These are phyloP conservation scores for Stemphylium beticola DNA, from an alignment of 2,329 filamentous ascomycete species.

Conservation along the genomic window DNA sequence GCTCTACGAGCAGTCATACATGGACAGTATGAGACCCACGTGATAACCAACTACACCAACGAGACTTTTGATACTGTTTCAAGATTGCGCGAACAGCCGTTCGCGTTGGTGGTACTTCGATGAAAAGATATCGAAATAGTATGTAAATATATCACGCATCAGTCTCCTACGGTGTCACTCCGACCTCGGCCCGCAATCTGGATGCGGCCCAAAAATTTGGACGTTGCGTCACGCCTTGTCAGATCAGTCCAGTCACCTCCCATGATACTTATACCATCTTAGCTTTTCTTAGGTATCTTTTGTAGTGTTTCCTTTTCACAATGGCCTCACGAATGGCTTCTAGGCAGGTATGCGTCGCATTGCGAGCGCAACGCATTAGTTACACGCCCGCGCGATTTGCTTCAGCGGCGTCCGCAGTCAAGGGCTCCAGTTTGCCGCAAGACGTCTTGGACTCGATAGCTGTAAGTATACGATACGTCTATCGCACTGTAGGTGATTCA, in stretches of 20 bases:
- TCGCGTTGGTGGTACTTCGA: conserved; percentile 12
- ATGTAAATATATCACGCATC: neutral
- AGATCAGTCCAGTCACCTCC: conserved; percentile 9
- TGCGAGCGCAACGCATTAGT: conserved; percentile 35
- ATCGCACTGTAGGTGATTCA: neutral
- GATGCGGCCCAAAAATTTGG: conserved; percentile 23
- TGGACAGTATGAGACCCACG: conserved; percentile 38
- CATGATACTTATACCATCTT: conserved; percentile 14
- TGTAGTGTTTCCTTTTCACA: conserved; percentile 7
- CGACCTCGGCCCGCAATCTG: conserved; percentile 29
- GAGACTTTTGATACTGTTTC: conserved; percentile 17
- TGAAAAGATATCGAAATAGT: neutral
- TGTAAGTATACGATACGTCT: conserved; percentile 28
- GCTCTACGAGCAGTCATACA: conserved; percentile 29
- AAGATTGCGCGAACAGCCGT: neutral
- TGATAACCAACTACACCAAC: conserved; percentile 42
- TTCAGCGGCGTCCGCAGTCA: conserved; percentile 46
- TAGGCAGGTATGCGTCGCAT: conserved; percentile 29
- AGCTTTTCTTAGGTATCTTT: conserved; percentile 9
- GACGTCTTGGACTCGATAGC: conserved; percentile 51
- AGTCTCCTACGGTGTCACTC: conserved; percentile 3
- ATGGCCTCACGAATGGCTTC: conserved; percentile 45
- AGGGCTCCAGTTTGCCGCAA: conserved; percentile 50
- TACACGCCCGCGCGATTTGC: conserved; percentile 44
- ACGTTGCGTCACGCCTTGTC: conserved; percentile 19